phyloP scores from a whole-genome alignment of 768 basidiomycete genomes.

The Lactarius psammicola region DNA sequence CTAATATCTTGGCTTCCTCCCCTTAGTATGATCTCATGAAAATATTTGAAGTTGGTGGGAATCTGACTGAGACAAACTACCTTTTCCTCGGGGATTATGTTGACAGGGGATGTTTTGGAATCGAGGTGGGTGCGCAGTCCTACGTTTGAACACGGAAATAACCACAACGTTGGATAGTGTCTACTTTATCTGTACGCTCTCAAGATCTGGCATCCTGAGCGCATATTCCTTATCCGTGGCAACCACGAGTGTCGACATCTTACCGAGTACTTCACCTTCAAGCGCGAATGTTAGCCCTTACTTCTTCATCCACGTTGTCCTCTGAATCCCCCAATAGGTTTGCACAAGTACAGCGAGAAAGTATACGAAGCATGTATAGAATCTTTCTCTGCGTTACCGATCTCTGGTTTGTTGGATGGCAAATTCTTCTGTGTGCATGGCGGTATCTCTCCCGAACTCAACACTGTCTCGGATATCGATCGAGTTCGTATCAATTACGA shows the following conservation, averaged over 20 bases:
- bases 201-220: constrained; percentile 62
- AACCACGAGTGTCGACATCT: constrained; percentile 67
- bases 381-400: constrained; percentile 86
- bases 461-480: constrained; percentile 72
- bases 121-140: constrained; percentile 47
- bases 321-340: constrained; percentile 45
- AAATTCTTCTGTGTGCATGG: constrained; percentile 99
- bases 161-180: constrained; percentile 35
- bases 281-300: constrained; percentile 78
- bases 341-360: constrained; percentile 82
- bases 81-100: constrained; percentile 95
- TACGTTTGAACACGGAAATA: background rate
- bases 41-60: constrained; percentile 90
- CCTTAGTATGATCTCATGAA: constrained; percentile 93
- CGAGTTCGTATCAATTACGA: constrained; percentile 44
- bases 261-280: constrained; percentile 83
- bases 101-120: constrained; percentile 86
- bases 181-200: constrained; percentile 62
- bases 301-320: constrained; percentile 2
- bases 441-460: constrained; percentile 85
- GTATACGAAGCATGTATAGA: constrained; percentile 93
- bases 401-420: constrained; percentile 88
- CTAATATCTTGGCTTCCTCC: background rate
- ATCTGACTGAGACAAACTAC: constrained; percentile 75
- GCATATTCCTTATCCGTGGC: constrained; percentile 58